Base-by-base conservation (phyloP, 495 filamentous ascomycete species). In the Aspergillus sclerotioniger region DNA sequence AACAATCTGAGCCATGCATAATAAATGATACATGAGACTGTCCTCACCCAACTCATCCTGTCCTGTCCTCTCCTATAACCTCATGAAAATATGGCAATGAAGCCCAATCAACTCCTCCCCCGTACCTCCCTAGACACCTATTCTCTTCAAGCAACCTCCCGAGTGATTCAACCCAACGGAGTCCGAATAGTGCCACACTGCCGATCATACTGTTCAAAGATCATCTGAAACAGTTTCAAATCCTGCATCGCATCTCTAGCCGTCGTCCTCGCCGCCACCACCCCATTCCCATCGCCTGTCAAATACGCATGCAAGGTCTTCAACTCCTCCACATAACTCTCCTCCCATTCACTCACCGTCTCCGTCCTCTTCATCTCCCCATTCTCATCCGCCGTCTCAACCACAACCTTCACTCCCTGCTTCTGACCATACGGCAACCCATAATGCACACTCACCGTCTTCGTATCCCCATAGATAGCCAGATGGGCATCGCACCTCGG, bases 401-500 rank as follows among this genome's bases (percentile, higher is more conserved):
- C 69, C n/a, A 68, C 70, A 51, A 84, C 74, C 12, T 61, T 72
- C 52, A 82, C 73, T 0, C 73, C 75, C n/a, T 75, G 65, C 0
- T 71, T 78, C 44, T 74, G 76, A 0, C 80, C 72, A 57, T 77
- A 80, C 0, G 82, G 83, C 0, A 82, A 78, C 33, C 84, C 74
- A 61, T 82, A 85, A 35, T 75, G 49, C 3, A 86, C 62, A 15
- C 58, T 71, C 8, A 76, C 50, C 0, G 72, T 74, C 70, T 85
- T 86, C 4, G 65, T 65, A 44, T 71, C 62, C 3, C 75, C 74
- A 57, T 83, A 85, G 1, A 86, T 69, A 8, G 75, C 77, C 2
- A 87, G 51, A 63, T 83, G 80, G 0, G 84, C 79, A 61, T 87
- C 84, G 52, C 83, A 84, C 0, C 74, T 57, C 6, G 83, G 80